Evolutionary conservation across 257 asterid species (phyloP), one percentile per base, ranked within the genome.

Genomic region (Forsythia suspensa): DNA sequence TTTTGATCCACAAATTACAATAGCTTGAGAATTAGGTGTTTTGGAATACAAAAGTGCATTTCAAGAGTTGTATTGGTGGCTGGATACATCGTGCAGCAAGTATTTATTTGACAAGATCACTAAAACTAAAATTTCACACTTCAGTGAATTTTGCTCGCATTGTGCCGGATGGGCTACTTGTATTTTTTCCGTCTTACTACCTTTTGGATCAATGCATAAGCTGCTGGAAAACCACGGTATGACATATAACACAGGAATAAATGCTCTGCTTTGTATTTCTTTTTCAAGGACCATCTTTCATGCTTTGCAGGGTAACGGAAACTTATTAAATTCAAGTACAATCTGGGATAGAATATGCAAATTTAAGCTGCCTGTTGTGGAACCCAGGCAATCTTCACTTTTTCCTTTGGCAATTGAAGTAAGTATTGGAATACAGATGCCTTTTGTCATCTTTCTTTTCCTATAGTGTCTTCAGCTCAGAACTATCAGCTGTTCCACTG

Each of bases 291-390:
- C 81, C 51, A 38, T 57, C 73, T 72, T 73, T 63, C 74, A 69
- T 69, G 39, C 42, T 81, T 51, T 86, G 71, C 89, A 95, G 98
- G 93, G 85, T 77, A 90, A 88, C 55, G 87, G 83, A 79, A 89
- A 84, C 80, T 79, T 84, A 80, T 44, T 92, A 70, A 88, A 82
- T 86, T 87, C 96, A 48, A 85, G 89, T 73, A 85, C 98, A 80
- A 83, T 93, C 55, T 95, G 99, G 99, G 99, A 95, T 86, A 93
- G 99, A 81, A 95, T 95, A 78, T 93, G 99, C 90, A 95, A 90
- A 86, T 84, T 89, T 75, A 95, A 95, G 90, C 87, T 87, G 74
- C 98, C 99, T 77, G 98, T 95, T 65, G 92, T 95, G 82, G 99
- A 95, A 86, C 99, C 99, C 61, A 91, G 99, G 88, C 96, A 95